Conservation (phyloP, 2,329 filamentous ascomycete genomes). For the Verticillium alfalfae region DNA sequence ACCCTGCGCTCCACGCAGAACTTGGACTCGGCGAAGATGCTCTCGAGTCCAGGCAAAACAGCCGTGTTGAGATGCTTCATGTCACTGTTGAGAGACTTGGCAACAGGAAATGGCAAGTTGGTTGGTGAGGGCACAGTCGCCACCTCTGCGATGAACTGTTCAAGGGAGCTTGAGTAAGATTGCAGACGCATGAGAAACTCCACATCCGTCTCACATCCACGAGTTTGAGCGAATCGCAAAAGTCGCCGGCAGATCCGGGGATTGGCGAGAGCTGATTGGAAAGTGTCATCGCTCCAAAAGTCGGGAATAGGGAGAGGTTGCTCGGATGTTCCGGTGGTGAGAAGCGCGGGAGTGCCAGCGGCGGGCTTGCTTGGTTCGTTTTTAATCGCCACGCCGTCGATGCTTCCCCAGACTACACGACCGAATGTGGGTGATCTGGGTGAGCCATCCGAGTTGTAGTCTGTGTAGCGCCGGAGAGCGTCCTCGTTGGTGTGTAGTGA, state of each 20-base stretch:
- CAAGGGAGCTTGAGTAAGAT: slow-evolving; percentile 36
- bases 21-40: slow-evolving; percentile 35
- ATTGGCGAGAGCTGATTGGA: slow-evolving; percentile 44
- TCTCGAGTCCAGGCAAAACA: slow-evolving; percentile 39
- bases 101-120: slow-evolving; percentile 32
- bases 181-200: slow-evolving; percentile 46
- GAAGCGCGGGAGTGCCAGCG: neutral
- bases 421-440: slow-evolving; percentile 16
- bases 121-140: slow-evolving; percentile 34
- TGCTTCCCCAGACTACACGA: slow-evolving; percentile 9
- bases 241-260: slow-evolving; percentile 39
- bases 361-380: neutral
- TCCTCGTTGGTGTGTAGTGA: slow-evolving; percentile 37
- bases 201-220: slow-evolving; percentile 41
- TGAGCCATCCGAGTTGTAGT: slow-evolving; percentile 35
- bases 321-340: slow-evolving; percentile 5
- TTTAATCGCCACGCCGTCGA: slow-evolving; percentile 10
- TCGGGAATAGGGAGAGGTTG: slow-evolving; percentile 28
- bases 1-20: slow-evolving; percentile 38
- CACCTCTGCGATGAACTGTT: slow-evolving; percentile 34
- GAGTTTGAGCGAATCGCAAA: slow-evolving; percentile 41
- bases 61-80: slow-evolving; percentile 38
- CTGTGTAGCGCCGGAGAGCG: slow-evolving; percentile 37
- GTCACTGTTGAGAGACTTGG: slow-evolving; percentile 35
- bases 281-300: slow-evolving; percentile 43